A percentile compares a stretch with the other conserved stretches of the same genome.
These are phyloP conservation scores for Erysiphe neolycopersici DNA, from an alignment of 2,329 filamentous ascomycete genomes.

Conservation along the genomic window DNA sequence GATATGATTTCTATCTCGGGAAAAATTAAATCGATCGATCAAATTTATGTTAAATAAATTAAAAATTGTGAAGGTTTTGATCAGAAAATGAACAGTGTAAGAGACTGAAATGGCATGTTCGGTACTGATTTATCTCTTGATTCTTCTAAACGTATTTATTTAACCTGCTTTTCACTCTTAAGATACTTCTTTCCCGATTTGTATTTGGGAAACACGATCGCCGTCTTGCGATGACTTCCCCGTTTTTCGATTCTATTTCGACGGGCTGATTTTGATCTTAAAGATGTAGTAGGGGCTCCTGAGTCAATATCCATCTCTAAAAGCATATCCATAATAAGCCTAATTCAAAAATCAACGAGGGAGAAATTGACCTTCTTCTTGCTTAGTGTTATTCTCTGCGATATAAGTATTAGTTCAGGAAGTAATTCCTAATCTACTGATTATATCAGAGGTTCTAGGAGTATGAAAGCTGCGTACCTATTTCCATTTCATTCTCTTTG, in stretches of 20 bases:
- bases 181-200: conserved; percentile 20
- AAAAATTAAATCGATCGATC: no score
- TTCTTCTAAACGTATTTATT: not conserved
- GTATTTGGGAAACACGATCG: conserved; percentile 33
- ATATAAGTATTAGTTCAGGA: not conserved
- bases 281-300: conserved; percentile 14
- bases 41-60: no score
- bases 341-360: not conserved
- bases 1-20: no score
- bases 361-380: not conserved
- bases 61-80: no score
- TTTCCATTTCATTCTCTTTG: conserved; percentile 11
- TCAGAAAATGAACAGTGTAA: no score
- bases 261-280: conserved; percentile 12
- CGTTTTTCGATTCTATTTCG: conserved; percentile 31
- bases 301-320: conserved; percentile 31
- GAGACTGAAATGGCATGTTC: no score
- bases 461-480: not conserved
- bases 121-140: no score
- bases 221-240: conserved; percentile 21
- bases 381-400: not conserved
- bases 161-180: not conserved
- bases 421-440: not conserved
- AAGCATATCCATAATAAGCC: conserved; percentile 1
- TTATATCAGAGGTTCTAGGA: not conserved